Evolutionary conservation across 2,329 filamentous ascomycete genomes (phyloP), one percentile per base, ranked within the genome.

Genomic region (Aspergillus fijiensis): DNA sequence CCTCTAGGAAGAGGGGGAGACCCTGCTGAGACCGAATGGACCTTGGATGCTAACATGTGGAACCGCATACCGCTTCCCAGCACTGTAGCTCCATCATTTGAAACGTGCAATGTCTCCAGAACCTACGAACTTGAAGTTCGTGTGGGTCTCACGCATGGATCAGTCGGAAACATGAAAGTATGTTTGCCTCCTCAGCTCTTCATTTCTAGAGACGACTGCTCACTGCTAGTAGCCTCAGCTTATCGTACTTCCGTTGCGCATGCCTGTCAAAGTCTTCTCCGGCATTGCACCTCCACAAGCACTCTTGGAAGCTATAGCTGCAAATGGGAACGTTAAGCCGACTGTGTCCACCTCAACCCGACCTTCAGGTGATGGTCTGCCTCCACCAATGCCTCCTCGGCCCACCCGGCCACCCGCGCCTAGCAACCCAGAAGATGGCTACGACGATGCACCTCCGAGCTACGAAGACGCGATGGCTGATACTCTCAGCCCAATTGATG

Each of bases 401-500:
- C 69, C 76, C 39, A 61, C 67, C n/a, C 64, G 56, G 35, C 63
- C 64, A 33, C 65, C 69, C 3, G 66, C 67, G 7, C 61, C 72
- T 19, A 60, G 63, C 31, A 67, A 67, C 58, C 60, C 65, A 48
- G 63, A 66, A 45, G 65, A 69, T 23, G 63, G 31, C 29, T 73
- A 72, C 64, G 88, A 91, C 33, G 92, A 95, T 58, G 91, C 92
- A n/a, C 93, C 94, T 19, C 93, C 93, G 7, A 96, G 91, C 70
- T 98, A 98, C 71, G 92, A 96, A 76, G 93, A 97, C 76, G 92
- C 92, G 12, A 88, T 97, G 77, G 92, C 92, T 6, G 88, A 91
- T 65, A 85, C 88, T 60, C 77, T 95, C 63, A 88, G 85, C 39
- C 90, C 91, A 1, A 85, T 92, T 58, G 85, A 91, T 71, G 89